Conservation (phyloP, 805 yeast genomes). For the Lachancea waltii region DNA sequence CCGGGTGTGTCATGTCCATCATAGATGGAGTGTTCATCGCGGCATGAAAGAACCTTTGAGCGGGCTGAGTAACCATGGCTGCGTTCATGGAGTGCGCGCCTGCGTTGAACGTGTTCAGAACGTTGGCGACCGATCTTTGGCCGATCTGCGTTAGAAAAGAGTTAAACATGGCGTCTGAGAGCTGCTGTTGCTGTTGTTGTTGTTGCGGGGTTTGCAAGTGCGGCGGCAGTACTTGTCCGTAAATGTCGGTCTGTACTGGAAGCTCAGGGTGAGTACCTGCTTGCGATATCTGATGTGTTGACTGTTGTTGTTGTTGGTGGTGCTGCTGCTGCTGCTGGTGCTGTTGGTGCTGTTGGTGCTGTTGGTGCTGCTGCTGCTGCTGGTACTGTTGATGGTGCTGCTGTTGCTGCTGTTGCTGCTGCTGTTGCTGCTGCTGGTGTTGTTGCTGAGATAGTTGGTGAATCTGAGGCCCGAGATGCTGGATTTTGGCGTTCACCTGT, state of each 20-base stretch:
- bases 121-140: constrained; percentile 25
- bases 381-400: constrained; percentile 2
- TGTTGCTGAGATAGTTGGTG: constrained; percentile 3
- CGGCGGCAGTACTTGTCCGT: constrained; percentile 14
- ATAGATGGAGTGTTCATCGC: constrained; percentile 18
- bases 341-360: not conserved
- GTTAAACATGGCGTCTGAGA: constrained; percentile 32
- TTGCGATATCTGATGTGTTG: constrained; percentile 9
- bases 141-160: constrained; percentile 30
- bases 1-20: constrained; percentile 23
- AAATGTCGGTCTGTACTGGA: constrained; percentile 8
- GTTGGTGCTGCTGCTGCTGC: constrained; percentile 4
- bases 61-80: constrained; percentile 21
- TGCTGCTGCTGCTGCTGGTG: not conserved
- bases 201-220: constrained; percentile 11
- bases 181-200: constrained; percentile 16
- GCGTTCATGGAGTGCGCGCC: constrained; percentile 19
- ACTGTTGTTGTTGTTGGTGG: constrained; percentile 1
- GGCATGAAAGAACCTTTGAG: constrained; percentile 26
- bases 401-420: constrained; percentile 6
- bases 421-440: constrained; percentile 11
- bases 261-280: constrained; percentile 4
- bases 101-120: constrained; percentile 13
- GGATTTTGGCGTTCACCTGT: not conserved
- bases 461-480: constrained; percentile 1